Percentiles rank a stretch among this genome's conserved stretches.
phyloP scores from a whole-genome alignment of 208 protist genomes.

The Wallacemonas rigidus region DNA sequence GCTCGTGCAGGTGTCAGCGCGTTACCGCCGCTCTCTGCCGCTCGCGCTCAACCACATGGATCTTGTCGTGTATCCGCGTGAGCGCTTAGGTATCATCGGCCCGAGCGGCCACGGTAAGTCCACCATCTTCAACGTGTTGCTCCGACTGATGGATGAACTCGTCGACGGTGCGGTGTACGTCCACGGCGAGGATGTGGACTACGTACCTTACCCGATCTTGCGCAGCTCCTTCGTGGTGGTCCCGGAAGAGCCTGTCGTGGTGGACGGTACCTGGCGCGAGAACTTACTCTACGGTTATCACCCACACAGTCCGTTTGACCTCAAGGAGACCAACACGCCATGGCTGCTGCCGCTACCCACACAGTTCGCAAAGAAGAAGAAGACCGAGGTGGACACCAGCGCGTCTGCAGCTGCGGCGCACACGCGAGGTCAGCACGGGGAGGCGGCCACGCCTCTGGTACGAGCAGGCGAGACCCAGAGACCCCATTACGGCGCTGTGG shows the following conservation, averaged over 20 bases:
- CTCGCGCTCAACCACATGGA: slow-evolving; percentile 56
- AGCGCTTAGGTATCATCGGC: slow-evolving; percentile 63
- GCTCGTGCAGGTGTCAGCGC: slow-evolving; percentile 56
- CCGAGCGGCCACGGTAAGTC: slow-evolving; percentile 72
- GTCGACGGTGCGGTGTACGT: slow-evolving; percentile 79
- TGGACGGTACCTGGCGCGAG: slow-evolving; percentile 91
- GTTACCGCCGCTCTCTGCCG: slow-evolving; percentile 52
- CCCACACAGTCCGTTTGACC: slow-evolving; percentile 31
- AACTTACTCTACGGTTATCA: slow-evolving; percentile 87
- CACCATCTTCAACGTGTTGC: slow-evolving; percentile 59
- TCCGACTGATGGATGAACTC: slow-evolving; percentile 80
- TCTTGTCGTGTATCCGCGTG: slow-evolving; percentile 44
- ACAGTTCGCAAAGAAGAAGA: background rate
- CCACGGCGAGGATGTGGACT: slow-evolving; percentile 89
- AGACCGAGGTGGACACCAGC: background rate
- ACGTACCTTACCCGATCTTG: slow-evolving; percentile 89
- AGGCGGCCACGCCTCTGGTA: background rate
- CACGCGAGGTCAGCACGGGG: no score
- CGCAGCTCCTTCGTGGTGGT: slow-evolving; percentile 95
- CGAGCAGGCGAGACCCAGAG: background rate
- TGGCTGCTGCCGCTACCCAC: slow-evolving; percentile 13
- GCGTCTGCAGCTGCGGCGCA: no score
- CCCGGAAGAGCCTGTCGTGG: slow-evolving; percentile 96
- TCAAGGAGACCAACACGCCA: background rate
- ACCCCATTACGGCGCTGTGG: slow-evolving; percentile 8